Evolutionary conservation across 345 rosid genomes (phyloP), one percentile per base, ranked within the genome.

Genomic region (Turnera subulata): DNA sequence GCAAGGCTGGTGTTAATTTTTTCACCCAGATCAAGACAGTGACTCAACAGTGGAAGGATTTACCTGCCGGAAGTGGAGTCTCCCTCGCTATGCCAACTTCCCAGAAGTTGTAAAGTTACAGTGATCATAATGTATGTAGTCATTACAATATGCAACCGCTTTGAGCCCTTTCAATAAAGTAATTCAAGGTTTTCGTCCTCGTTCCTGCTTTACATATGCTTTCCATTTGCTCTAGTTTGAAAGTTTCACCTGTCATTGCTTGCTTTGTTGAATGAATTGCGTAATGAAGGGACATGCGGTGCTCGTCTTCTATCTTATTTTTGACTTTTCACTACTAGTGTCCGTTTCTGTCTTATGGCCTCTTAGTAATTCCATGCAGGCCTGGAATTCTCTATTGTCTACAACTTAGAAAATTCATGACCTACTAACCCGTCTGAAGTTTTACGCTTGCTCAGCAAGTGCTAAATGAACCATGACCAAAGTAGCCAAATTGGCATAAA

Each of bases 51-150:
- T 89, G 99, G 99, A 93, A 89, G 78, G 96, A 85, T 72, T 78
- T 84, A 61, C 88, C 93, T 4, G 78, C 69, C 11, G 81, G 85
- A 19, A 61, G 61, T 3, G 82, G 88, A 42, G 84, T 89, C 58
- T 93, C 97, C 17, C 81, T 93, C n/a, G 99, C 97, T 42, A 93
- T 93, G 99, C 99, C 99, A 12, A 93, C 94, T 6, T 93, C 97
- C 6, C 89, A 83, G 67, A 84, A 86, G 81, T 73, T 71, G 49
- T 73, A 72, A 26, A 19, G 17, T 15, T 39, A 9, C 11, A 18
- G 2, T 21, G 19, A 19, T 19, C 14, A 22, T 62, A 26, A 14
- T 12, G 18, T 33, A 19, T 35, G 29, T 32, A n/a, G 21, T 23
- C 20, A 2, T 21, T 21, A 20, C 11, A 15, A 47, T 21, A 6